phyloP scores from a whole-genome alignment of 352 stramenopile species.

The Pythium grandisporangium region DNA sequence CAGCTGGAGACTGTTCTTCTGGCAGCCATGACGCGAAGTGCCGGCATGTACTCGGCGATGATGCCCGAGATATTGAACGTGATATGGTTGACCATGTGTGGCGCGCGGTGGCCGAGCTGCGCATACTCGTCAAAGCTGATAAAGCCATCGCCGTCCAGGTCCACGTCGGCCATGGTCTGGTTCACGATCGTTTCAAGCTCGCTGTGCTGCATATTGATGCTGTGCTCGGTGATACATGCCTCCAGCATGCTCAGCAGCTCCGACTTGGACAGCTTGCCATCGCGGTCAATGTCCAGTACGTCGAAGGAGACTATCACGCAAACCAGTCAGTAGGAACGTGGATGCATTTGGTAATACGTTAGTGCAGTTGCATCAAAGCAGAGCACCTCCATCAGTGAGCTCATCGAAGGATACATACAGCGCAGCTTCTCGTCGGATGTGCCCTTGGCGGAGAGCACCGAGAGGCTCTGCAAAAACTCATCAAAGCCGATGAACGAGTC shows the following conservation, averaged over 20 bases:
- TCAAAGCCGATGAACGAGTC: slow-evolving; percentile 75
- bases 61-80: slow-evolving; percentile 75
- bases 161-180: slow-evolving; percentile 65
- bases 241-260: slow-evolving; percentile 68
- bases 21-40: slow-evolving; percentile 38
- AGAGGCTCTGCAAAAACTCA: slow-evolving; percentile 73
- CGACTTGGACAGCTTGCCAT: slow-evolving; percentile 60
- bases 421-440: slow-evolving; percentile 57
- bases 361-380: slow-evolving; percentile 1
- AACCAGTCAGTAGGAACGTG: not conserved
- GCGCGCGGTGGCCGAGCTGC: slow-evolving; percentile 41
- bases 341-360: no score
- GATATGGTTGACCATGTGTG: slow-evolving; percentile 75
- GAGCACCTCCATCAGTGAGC: no score
- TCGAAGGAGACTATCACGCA: slow-evolving; percentile 56
- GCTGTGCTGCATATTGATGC: slow-evolving; percentile 60
- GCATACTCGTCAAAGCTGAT: slow-evolving; percentile 73
- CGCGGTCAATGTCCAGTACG: slow-evolving; percentile 62
- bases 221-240: slow-evolving; percentile 65
- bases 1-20: slow-evolving; percentile 10
- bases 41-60: slow-evolving; percentile 67
- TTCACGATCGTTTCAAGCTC: slow-evolving; percentile 52
- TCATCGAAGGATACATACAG: slow-evolving; percentile 34
- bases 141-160: slow-evolving; percentile 54
- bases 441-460: slow-evolving; percentile 61